Evolutionary conservation across 2,329 filamentous ascomycete species (phyloP).

Genomic region (Pseudocercospora fuligena): DNA sequence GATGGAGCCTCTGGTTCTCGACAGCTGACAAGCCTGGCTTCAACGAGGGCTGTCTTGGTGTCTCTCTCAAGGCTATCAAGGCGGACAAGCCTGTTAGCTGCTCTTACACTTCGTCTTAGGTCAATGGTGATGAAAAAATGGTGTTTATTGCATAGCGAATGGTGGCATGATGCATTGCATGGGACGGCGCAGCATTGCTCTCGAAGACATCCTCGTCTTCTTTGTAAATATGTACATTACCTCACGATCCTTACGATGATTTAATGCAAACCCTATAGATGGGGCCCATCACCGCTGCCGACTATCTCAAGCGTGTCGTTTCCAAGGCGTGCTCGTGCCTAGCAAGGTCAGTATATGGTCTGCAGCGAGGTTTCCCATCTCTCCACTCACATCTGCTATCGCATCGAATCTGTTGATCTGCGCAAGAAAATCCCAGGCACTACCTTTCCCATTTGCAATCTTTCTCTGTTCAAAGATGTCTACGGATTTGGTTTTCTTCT

Average conservation of each 20-base stretch:
- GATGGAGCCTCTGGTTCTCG: constrained; percentile 22
- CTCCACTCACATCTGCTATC: background rate
- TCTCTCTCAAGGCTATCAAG: constrained; percentile 16
- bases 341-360: no score
- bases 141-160: background rate
- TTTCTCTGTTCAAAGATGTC: background rate
- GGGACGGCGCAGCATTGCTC: background rate
- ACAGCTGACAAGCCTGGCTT: constrained; percentile 15
- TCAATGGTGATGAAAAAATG: background rate
- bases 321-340: no score
- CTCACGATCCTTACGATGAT: background rate
- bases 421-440: background rate
- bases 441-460: background rate
- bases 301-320: no score
- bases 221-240: background rate
- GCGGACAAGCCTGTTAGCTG: constrained; percentile 18
- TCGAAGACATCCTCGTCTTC: background rate
- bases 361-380: no score
- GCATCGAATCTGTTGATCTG: background rate
- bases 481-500: background rate
- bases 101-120: constrained; percentile 13
- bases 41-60: constrained; percentile 16
- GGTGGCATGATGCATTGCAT: background rate
- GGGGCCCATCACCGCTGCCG: background rate
- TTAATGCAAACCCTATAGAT: background rate